A percentile compares a stretch with the other conserved stretches of the same genome.
These are phyloP conservation scores for Cyclostephanos tholiformis DNA, from an alignment of 108 stramenopile species.

Conservation along the genomic window DNA sequence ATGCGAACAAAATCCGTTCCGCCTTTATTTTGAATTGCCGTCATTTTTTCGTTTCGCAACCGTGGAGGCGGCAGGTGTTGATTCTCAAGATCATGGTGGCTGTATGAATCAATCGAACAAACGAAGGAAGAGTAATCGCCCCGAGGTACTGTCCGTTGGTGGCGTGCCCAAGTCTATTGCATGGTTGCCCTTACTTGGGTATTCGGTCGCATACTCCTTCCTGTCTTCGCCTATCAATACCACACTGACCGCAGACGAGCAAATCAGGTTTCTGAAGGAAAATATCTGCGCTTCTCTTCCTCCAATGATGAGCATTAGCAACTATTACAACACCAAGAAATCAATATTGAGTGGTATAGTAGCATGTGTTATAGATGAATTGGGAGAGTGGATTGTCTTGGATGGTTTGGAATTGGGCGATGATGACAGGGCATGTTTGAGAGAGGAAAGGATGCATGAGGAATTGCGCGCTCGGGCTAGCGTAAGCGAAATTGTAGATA, in stretches of 20 bases:
- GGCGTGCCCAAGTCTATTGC: background rate
- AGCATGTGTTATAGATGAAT: constrained; percentile 40
- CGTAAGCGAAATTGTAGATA: constrained; percentile 41
- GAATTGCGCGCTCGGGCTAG: constrained; percentile 20
- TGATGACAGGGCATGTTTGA: background rate
- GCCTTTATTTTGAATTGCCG: constrained; percentile 25
- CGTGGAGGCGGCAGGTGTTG: background rate
- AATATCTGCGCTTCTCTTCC: constrained; percentile 22
- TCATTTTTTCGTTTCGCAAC: constrained; percentile 15
- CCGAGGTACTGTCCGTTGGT: background rate
- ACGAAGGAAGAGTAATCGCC: constrained; percentile 19
- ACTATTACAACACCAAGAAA: constrained; percentile 18
- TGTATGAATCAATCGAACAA: constrained; percentile 13
- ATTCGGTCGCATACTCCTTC: constrained; percentile 31
- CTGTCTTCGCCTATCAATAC: background rate
- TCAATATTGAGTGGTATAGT: constrained; percentile 30
- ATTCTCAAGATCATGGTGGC: background rate
- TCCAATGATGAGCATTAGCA: constrained; percentile 18
- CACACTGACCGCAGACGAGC: constrained; percentile 24
- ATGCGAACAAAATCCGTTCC: background rate
- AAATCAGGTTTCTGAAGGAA: constrained; percentile 8
- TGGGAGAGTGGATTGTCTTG: constrained; percentile 36
- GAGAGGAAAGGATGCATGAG: background rate
- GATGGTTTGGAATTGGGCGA: constrained; percentile 22
- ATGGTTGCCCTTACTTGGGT: constrained; percentile 47